These are phyloP conservation scores for Monilinia fructicola DNA, from an alignment of 2,329 filamentous ascomycete species.

Conservation along the genomic window DNA sequence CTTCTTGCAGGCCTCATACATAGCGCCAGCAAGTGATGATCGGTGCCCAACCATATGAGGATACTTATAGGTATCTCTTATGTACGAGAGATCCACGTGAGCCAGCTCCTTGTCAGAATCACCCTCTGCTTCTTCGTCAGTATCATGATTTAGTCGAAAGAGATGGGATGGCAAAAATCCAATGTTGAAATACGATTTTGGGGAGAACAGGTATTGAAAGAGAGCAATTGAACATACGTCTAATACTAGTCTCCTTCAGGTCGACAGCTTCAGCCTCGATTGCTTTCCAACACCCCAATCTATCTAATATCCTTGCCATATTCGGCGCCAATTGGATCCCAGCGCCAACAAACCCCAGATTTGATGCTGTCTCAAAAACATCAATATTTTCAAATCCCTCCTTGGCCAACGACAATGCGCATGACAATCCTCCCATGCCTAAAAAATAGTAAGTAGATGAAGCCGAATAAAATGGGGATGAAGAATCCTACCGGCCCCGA, in stretches of 20 bases:
- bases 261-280: slow-evolving; percentile 71
- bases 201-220: not conserved
- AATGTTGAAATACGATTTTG: not conserved
- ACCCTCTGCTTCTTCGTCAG: slow-evolving; percentile 51
- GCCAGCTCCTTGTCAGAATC: slow-evolving; percentile 67
- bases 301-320: slow-evolving; percentile 73
- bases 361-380: slow-evolving; percentile 71
- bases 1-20: slow-evolving; percentile 69
- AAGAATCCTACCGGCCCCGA: slow-evolving; percentile 49
- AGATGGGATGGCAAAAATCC: not conserved
- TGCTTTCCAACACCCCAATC: slow-evolving; percentile 68
- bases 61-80: slow-evolving; percentile 58
- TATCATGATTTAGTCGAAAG: not conserved
- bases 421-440: slow-evolving; percentile 79
- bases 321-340: slow-evolving; percentile 85
- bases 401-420: slow-evolving; percentile 71
- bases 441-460: not conserved
- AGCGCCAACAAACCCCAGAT: slow-evolving; percentile 78
- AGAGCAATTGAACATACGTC: slow-evolving; percentile 48
- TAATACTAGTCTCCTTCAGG: slow-evolving; percentile 69
- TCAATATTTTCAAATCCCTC: slow-evolving; percentile 72
- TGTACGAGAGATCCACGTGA: slow-evolving; percentile 67
- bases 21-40: slow-evolving; percentile 64
- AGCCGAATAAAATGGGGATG: not conserved
- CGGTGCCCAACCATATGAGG: slow-evolving; percentile 74